Evolutionary conservation across 176 grass and related monocot genomes (phyloP).

Genomic region (Aegilops sharonensis): DNA sequence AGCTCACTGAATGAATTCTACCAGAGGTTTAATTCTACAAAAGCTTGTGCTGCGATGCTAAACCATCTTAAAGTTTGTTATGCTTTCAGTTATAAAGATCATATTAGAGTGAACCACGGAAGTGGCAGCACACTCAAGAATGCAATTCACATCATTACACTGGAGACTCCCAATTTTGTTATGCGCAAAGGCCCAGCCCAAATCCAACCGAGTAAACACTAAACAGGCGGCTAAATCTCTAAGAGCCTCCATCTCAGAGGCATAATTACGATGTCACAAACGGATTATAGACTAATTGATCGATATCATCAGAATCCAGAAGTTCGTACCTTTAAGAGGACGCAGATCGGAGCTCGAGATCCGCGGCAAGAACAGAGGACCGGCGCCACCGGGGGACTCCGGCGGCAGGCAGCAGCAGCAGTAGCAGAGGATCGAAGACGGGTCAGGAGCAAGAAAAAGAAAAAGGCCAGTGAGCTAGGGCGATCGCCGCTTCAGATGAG

Average conservation of each 20-base stretch:
- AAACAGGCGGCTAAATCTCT: background rate
- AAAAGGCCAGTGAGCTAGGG: background rate
- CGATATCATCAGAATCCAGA: background rate
- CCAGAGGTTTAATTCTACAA: background rate
- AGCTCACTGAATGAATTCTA: background rate
- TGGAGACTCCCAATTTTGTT: background rate
- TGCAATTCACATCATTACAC: too few relatives aligned
- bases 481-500: background rate
- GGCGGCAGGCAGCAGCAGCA: background rate
- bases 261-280: background rate
- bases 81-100: background rate
- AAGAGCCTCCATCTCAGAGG: background rate
- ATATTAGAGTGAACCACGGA: background rate
- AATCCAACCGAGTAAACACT: background rate
- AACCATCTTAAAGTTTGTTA: background rate
- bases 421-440: background rate
- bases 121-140: background rate
- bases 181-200: background rate
- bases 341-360: slow-evolving; percentile 30
- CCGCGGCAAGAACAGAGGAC: background rate
- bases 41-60: background rate
- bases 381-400: background rate
- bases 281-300: too few relatives aligned
- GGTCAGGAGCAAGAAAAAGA: background rate
- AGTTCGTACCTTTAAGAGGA: slow-evolving; percentile 26